A percentile compares a stretch with the other conserved stretches of the same genome.
These are phyloP conservation scores for Diospyros kaki DNA, from an alignment of 148 eudicot species.

Conservation along the genomic window DNA sequence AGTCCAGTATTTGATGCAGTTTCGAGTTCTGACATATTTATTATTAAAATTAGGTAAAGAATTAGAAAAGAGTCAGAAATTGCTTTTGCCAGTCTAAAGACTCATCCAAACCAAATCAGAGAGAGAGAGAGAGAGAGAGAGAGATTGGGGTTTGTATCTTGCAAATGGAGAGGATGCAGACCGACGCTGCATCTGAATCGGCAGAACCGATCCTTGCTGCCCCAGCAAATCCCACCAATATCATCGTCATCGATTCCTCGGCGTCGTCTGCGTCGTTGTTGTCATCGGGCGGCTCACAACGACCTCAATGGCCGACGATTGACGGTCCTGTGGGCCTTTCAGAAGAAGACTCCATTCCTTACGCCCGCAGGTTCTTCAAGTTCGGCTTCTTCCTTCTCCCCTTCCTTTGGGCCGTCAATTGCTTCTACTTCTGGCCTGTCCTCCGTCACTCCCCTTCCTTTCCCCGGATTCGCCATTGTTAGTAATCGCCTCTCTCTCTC, in stretches of 20 bases:
- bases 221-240: conserved; percentile 23
- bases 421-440: conserved; percentile 91
- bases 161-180: conserved; percentile 26
- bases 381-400: conserved; percentile 81
- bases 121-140: no score
- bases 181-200: conserved; percentile 19
- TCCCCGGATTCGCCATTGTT: conserved; percentile 23
- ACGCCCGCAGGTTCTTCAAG: conserved; percentile 75
- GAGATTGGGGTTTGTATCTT: no score
- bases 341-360: conserved; percentile 47
- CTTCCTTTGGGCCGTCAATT: conserved; percentile 83
- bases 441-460: conserved; percentile 19
- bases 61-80: no score
- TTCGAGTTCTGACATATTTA: no score
- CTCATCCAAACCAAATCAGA: no score
- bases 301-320: conserved; percentile 66
- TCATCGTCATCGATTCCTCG: neutral
- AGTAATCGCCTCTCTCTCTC: neutral
- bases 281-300: neutral
- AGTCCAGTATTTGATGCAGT: no score
- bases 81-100: no score
- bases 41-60: no score
- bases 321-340: conserved; percentile 83
- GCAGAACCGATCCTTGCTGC: conserved; percentile 30
- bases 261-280: conserved; percentile 8